Evolutionary conservation across 2,329 filamentous ascomycete species (phyloP).

Genomic region (Sphaerulina vaccinii): DNA sequence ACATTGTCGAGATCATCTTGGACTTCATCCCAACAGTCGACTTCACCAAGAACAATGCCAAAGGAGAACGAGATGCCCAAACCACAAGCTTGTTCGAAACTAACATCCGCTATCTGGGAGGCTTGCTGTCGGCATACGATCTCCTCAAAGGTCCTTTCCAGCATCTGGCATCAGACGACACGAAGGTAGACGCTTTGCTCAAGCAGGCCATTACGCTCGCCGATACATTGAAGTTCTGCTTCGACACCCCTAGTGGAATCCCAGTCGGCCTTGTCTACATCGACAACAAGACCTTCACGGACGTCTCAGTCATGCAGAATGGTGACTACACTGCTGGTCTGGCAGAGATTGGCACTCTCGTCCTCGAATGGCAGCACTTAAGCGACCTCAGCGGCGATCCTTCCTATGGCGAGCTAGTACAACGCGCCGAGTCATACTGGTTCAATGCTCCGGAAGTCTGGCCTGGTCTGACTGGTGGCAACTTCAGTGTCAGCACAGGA

Average conservation of each 20-base stretch:
- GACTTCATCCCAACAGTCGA: slow-evolving; percentile 68
- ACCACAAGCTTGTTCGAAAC: slow-evolving; percentile 74
- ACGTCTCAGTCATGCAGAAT: slow-evolving; percentile 39
- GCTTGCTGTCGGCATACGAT: slow-evolving; percentile 73
- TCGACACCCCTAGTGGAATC: slow-evolving; percentile 72
- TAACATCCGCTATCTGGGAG: slow-evolving; percentile 82
- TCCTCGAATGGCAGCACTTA: slow-evolving; percentile 81
- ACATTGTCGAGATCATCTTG: slow-evolving; percentile 69
- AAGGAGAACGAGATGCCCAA: slow-evolving; percentile 3
- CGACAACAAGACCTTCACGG: slow-evolving; percentile 37
- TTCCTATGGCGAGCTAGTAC: slow-evolving; percentile 64
- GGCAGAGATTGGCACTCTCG: slow-evolving; percentile 73
- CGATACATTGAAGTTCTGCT: slow-evolving; percentile 72
- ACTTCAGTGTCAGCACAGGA: slow-evolving; percentile 64
- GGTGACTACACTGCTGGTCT: slow-evolving; percentile 64
- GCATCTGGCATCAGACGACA: slow-evolving; percentile 20
- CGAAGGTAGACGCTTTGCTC: slow-evolving; percentile 60
- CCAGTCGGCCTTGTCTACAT: slow-evolving; percentile 69
- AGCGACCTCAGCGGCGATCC: slow-evolving; percentile 70
- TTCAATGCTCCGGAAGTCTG: slow-evolving; percentile 70
- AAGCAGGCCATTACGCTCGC: slow-evolving; percentile 67
- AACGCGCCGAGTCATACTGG: slow-evolving; percentile 68
- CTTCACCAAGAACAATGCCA: slow-evolving; percentile 56
- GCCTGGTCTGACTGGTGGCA: slow-evolving; percentile 71
- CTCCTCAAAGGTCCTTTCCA: slow-evolving; percentile 66